Conservation (phyloP, 306 rosid genomes). For the Albizia julibrissin region DNA sequence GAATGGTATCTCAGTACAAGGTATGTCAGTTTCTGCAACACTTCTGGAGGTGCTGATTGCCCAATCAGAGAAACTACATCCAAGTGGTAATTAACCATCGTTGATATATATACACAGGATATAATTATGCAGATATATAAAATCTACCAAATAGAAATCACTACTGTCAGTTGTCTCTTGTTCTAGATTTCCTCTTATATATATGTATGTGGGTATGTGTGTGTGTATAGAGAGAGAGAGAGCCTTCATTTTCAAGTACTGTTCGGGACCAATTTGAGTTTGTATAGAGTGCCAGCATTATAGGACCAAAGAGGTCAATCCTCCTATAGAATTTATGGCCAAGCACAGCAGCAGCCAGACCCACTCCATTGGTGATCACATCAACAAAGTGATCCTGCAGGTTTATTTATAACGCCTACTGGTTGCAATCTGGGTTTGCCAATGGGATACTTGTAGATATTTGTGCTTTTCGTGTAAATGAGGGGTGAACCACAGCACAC, state of each 20-base stretch:
- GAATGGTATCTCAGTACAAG: slow-evolving; percentile 57
- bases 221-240: not conserved
- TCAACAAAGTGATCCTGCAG: slow-evolving; percentile 74
- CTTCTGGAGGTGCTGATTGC: slow-evolving; percentile 69
- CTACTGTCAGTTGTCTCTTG: not conserved
- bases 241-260: slow-evolving; percentile 69
- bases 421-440: slow-evolving; percentile 77
- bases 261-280: slow-evolving; percentile 63
- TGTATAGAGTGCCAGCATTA: slow-evolving; percentile 56
- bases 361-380: slow-evolving; percentile 65
- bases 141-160: not conserved
- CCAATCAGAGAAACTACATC: slow-evolving; percentile 60
- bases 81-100: not conserved
- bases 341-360: slow-evolving; percentile 64
- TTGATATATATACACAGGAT: not conserved
- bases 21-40: slow-evolving; percentile 52
- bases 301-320: slow-evolving; percentile 71
- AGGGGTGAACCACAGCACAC: slow-evolving; percentile 64
- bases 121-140: not conserved
- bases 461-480: slow-evolving; percentile 52
- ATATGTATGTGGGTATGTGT: no score
- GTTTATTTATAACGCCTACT: slow-evolving; percentile 49
- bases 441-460: slow-evolving; percentile 61
- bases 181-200: not conserved
- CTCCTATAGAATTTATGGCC: slow-evolving; percentile 65